phyloP scores from a whole-genome alignment of 192 early-diverging fungal genomes.

The Umbelopsis vinacea region DNA sequence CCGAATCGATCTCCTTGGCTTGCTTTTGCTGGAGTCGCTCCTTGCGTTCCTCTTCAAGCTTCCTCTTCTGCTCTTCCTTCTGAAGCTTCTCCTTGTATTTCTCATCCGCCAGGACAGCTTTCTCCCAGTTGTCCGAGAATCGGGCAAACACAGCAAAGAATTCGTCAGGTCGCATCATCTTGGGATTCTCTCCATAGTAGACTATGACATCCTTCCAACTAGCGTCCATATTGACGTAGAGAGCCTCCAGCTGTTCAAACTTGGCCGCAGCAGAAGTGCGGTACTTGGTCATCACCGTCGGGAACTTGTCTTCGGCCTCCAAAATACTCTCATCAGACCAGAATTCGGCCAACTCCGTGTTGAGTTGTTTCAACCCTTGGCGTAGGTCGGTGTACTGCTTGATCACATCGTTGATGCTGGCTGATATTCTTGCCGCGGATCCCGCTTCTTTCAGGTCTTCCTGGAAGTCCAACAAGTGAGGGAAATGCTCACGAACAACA shows the following conservation, averaged over 20 bases:
- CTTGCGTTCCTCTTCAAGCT: conserved; percentile 25
- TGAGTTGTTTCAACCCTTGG: conserved; percentile 49
- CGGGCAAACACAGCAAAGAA: conserved; percentile 81
- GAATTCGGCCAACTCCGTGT: conserved; percentile 44
- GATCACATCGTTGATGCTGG: conserved; percentile 35
- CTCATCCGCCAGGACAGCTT: not conserved
- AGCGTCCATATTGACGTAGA: conserved; percentile 68
- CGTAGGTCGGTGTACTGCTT: conserved; percentile 40
- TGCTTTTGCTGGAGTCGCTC: conserved; percentile 25
- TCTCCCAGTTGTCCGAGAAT: conserved; percentile 69
- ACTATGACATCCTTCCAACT: conserved; percentile 67
- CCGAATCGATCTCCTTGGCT: not conserved
- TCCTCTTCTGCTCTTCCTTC: conserved; percentile 41
- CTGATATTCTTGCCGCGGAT: conserved; percentile 61
- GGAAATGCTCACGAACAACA: conserved; percentile 65
- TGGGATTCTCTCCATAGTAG: conserved; percentile 74
- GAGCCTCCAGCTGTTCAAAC: conserved; percentile 57
- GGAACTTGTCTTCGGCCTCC: conserved; percentile 66
- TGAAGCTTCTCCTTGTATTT: conserved; percentile 39
- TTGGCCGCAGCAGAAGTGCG: conserved; percentile 58
- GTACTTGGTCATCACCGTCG: conserved; percentile 66
- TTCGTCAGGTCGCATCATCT: conserved; percentile 71
- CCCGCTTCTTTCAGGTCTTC: conserved; percentile 68
- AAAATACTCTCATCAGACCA: conserved; percentile 44
- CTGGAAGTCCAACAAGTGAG: conserved; percentile 60